Evolutionary conservation across 2,329 filamentous ascomycete genomes (phyloP).

Genomic region (Alternaria alternata): DNA sequence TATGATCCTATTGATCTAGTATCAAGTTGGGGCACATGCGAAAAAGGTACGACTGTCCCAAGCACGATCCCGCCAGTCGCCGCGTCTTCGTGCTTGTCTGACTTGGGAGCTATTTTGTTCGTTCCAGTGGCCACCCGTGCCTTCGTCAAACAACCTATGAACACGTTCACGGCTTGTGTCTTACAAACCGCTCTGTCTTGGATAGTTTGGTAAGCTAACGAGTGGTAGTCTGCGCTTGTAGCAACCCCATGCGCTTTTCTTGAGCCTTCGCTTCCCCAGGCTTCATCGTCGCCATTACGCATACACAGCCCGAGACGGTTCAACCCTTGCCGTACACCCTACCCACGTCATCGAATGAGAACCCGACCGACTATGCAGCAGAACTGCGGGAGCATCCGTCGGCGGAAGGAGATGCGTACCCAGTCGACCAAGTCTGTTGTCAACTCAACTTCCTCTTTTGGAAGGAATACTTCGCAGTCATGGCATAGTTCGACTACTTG

Average conservation of each 20-base stretch:
- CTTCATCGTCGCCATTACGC: slow-evolving; percentile 36
- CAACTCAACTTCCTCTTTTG: slow-evolving; percentile 34
- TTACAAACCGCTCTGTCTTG: slow-evolving; percentile 49
- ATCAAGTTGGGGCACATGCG: slow-evolving; percentile 38
- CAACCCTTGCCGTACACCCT: slow-evolving; percentile 22
- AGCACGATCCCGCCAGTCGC: slow-evolving; percentile 32
- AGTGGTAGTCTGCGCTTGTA: slow-evolving; percentile 47
- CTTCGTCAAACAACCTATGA: slow-evolving; percentile 46
- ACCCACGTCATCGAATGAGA: slow-evolving; percentile 35
- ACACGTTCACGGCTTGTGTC: slow-evolving; percentile 52
- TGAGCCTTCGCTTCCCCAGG: slow-evolving; percentile 38
- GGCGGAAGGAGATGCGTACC: slow-evolving; percentile 40
- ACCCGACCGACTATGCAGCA: slow-evolving; percentile 32
- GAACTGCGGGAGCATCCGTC: slow-evolving; percentile 29
- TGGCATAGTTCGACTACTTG: slow-evolving; percentile 33
- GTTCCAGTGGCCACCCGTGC: slow-evolving; percentile 40
- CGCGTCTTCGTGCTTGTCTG: slow-evolving; percentile 41
- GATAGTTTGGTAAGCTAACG: slow-evolving; percentile 49
- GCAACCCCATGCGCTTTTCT: slow-evolving; percentile 38
- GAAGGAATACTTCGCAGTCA: slow-evolving; percentile 29
- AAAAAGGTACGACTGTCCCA: slow-evolving; percentile 44
- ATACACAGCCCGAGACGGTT: slow-evolving; percentile 22
- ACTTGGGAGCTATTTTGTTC: slow-evolving; percentile 44
- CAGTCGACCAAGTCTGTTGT: slow-evolving; percentile 42
- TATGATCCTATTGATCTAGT: slow-evolving; percentile 24